Evolutionary conservation across 1,284 basidiomycete species (phyloP), one percentile per base, ranked within the genome.

Genomic region (Stygiomarasmius scandens): DNA sequence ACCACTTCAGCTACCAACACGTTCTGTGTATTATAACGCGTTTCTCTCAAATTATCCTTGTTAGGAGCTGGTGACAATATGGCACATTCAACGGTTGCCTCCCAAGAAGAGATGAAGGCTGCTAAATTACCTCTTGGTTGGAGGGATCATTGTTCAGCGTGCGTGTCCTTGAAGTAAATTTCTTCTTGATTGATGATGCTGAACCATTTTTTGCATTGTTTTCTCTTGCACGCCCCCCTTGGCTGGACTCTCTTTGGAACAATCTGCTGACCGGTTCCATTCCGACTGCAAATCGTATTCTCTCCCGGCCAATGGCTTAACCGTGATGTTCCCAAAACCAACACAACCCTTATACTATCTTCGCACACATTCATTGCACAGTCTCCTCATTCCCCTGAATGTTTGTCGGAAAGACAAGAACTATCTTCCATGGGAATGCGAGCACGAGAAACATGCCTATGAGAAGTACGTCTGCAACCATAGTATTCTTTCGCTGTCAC

Each of bases 101-200:
- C 93, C 34, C 89, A 94, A 69, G 79, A 84, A 61, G 92, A 96
- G 73, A 82, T 93, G 71, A 91, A 92, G 73, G 81, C 83, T 6
- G 80, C 90, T 59, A 81, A 79, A 61, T 80, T 96, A 23, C 95
- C 95, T 8, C 64, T 96, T 9, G 89, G 83, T 11, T 97, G 91
- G 87, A 81, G 95, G 67, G 95, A 97, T 75, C 85, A 89, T 64
- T 97, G 95, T 75, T 96, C 94, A 65, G 86, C 93, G 95, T 96
- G 72, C 69, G 90, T 85, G 61, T 56, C 45, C 52, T n/a, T 32
- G 29, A 12, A 48, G 32, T 38, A n/a, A 11, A 43, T 20, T 11
- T n/a, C 16, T 14, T 20, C 24, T 22, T 8, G 27, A 25, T 8
- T 29, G 20, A 23, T 53, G 52, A 54, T 12, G 20, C 16, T 23